These are phyloP conservation scores for Epichloe bromicola DNA, from an alignment of 2,329 filamentous ascomycete species.

Conservation along the genomic window DNA sequence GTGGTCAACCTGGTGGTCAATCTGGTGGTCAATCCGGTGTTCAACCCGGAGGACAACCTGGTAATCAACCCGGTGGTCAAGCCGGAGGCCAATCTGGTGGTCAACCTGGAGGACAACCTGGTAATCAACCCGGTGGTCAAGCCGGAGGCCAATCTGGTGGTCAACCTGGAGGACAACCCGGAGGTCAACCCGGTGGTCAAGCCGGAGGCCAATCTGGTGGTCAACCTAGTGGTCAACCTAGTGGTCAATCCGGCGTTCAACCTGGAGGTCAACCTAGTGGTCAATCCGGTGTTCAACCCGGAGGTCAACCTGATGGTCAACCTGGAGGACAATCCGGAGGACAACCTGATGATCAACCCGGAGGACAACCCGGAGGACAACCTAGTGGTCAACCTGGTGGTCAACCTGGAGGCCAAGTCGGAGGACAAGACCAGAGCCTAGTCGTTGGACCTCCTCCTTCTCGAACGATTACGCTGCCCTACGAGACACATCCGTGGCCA, in stretches of 20 bases:
- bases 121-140: no score
- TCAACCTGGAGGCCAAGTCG: not conserved
- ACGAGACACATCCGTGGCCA: constrained; percentile 1
- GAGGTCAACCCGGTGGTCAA: no score
- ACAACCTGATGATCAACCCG: not conserved
- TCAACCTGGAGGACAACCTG: no score
- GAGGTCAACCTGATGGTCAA: no score
- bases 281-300: not conserved
- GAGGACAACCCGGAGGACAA: not conserved
- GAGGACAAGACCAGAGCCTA: not conserved
- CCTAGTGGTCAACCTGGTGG: not conserved
- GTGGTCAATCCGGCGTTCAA: not conserved
- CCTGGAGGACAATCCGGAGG: not conserved
- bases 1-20: no score
- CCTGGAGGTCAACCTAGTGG: not conserved
- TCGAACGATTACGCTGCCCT: not conserved
- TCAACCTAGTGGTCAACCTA: not conserved
- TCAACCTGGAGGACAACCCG: no score
- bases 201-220: no score
- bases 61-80: no score
- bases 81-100: no score
- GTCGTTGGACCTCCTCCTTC: not conserved
- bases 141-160: no score
- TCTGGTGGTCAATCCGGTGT: no score
- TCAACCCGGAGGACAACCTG: no score